Base-by-base conservation (phyloP, 2,329 filamentous ascomycete genomes). In the Cordyceps fumosorosea region DNA sequence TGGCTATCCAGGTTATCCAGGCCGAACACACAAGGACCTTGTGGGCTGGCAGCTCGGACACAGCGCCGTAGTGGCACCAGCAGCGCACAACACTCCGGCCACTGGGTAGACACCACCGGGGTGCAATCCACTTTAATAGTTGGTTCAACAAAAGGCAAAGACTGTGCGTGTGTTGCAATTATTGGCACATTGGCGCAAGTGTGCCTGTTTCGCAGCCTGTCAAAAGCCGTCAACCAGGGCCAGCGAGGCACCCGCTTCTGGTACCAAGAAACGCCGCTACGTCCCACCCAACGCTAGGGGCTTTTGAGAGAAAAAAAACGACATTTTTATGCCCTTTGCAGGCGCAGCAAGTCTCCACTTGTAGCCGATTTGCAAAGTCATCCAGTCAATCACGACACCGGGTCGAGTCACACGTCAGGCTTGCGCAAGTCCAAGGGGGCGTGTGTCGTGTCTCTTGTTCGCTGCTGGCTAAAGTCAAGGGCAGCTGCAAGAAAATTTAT, bases 311-410 rank as follows among this genome's bases (percentile, higher is more conserved):
- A 34, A 29, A 45, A 37, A 53, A 40, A 54, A 20, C 44, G 24
- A 32, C 26, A n/a, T 56, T 60, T 51, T 60, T 34, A 53, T 54
- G 44, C 47, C 51, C 44, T 48, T 63, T 56, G 47, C 51, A 63
- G 55, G 55, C 55, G 42, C 56, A 48, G 61, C 56, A 54, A 29
- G 56, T 62, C 50, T 44, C 62, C 56, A 54, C 56, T 51, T 44
- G 62, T 24, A 48, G 55, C 56, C 62, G 56, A 59, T 63, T 59
- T 42, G 57, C 57, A 63, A 51, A 63, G 52, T 42, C 53, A 37
- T 56, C 57, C 62, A 56, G 57, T 60, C 62, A 63, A 63, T 63
- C 62, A 63, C 62, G 62, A 63, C 62, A 63, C 56, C 52, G 53
- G 56, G 59, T 62, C 63, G 60, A 64, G 55, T 62, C 59, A 62